Evolutionary conservation across 2,329 filamentous ascomycete genomes (phyloP).

Genomic region (Aspergillus fructus): DNA sequence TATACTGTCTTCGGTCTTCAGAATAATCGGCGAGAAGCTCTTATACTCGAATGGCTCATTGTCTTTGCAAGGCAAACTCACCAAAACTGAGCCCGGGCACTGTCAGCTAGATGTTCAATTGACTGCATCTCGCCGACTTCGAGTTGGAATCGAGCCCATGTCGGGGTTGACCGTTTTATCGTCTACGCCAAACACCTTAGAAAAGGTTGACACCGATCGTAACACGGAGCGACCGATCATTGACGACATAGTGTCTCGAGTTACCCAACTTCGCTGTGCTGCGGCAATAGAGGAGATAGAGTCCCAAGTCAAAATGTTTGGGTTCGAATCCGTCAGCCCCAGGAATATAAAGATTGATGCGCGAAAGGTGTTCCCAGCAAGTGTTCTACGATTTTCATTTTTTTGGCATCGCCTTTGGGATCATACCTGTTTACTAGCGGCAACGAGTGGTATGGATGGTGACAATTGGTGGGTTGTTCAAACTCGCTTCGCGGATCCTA

Average conservation of each 20-base stretch:
- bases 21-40: slow-evolving; percentile 58
- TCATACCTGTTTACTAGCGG: slow-evolving; percentile 68
- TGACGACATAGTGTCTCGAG: slow-evolving; percentile 40
- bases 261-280: slow-evolving; percentile 39
- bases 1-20: slow-evolving; percentile 66
- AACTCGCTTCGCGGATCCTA: slow-evolving; percentile 22
- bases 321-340: slow-evolving; percentile 39
- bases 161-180: slow-evolving; percentile 74
- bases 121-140: slow-evolving; percentile 60
- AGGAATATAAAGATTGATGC: slow-evolving; percentile 46
- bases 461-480: slow-evolving; percentile 75
- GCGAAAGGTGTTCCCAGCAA: slow-evolving; percentile 61
- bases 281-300: slow-evolving; percentile 43
- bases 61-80: slow-evolving; percentile 58
- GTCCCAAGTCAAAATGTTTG: slow-evolving; percentile 34
- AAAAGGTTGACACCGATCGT: slow-evolving; percentile 63
- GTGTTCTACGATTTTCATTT: slow-evolving; percentile 65
- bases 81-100: slow-evolving; percentile 61
- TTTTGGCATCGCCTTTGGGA: slow-evolving; percentile 73
- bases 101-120: slow-evolving; percentile 70
- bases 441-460: slow-evolving; percentile 68
- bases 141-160: slow-evolving; percentile 70
- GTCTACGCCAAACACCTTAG: slow-evolving; percentile 59
- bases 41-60: slow-evolving; percentile 64
- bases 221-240: slow-evolving; percentile 53